phyloP scores from a whole-genome alignment of 805 yeast genomes.

The Myxozyma geophila region DNA sequence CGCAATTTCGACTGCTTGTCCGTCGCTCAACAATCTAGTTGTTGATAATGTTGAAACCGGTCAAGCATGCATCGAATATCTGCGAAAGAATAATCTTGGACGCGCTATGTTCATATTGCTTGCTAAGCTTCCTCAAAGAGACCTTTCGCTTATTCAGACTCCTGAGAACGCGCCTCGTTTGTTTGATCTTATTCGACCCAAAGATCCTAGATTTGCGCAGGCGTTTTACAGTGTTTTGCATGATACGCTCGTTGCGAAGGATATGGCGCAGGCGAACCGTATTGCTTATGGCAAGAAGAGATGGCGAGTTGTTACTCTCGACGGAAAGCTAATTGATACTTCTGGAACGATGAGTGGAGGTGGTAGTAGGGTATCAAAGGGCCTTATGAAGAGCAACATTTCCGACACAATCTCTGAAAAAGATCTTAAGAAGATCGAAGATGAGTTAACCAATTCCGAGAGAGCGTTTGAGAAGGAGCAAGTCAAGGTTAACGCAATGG shows the following conservation, averaged over 20 bases:
- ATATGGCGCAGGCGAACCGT: constrained; percentile 76
- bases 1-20: constrained; percentile 94
- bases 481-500: constrained; percentile 55
- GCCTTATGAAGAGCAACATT: constrained; percentile 67
- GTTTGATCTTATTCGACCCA: constrained; percentile 78
- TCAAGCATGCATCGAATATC: constrained; percentile 76
- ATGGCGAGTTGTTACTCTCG: constrained; percentile 88
- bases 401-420: constrained; percentile 55
- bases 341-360: constrained; percentile 99
- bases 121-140: constrained; percentile 69
- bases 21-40: constrained; percentile 88
- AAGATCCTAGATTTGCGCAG: constrained; percentile 69
- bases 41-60: constrained; percentile 80
- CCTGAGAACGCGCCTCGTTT: constrained; percentile 80
- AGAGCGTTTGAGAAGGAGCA: constrained; percentile 51
- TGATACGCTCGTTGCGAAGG: constrained; percentile 84
- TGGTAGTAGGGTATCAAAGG: constrained; percentile 67
- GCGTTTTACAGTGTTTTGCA: constrained; percentile 88
- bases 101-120: constrained; percentile 85
- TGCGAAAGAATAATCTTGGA: constrained; percentile 82
- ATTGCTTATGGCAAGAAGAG: constrained; percentile 85
- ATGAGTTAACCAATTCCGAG: constrained; percentile 60
- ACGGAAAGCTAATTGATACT: constrained; percentile 87
- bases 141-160: constrained; percentile 61
- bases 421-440: constrained; percentile 59